phyloP scores from a whole-genome alignment of 345 rosid species.

The Salix exigua region DNA sequence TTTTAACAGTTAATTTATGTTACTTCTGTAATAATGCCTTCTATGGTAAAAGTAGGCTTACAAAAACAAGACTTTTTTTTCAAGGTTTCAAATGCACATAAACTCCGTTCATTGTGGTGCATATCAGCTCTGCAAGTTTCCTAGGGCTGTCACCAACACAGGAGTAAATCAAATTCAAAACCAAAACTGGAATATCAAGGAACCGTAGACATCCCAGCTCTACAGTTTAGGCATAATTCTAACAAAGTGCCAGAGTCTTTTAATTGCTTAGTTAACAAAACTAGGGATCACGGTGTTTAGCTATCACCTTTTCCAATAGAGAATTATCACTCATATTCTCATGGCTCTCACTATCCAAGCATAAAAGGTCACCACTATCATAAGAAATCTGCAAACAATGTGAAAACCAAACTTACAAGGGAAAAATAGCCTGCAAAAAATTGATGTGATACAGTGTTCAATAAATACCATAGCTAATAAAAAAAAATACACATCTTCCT shows the following conservation, averaged over 20 bases:
- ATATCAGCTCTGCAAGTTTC: background rate
- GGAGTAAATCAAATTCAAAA: background rate
- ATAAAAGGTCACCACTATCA: conserved; percentile 46
- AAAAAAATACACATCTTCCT: background rate
- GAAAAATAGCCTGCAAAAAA: background rate
- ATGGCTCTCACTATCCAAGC: conserved; percentile 50
- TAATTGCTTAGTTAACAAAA: background rate
- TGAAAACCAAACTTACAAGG: background rate
- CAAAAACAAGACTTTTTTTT: no score
- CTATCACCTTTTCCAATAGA: conserved; percentile 38
- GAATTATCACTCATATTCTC: conserved; percentile 40
- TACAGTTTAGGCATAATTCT: background rate
- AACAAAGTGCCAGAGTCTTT: background rate
- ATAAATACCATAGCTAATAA: background rate
- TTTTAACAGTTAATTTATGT: no score
- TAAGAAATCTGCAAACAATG: conserved; percentile 40
- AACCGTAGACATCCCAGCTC: background rate
- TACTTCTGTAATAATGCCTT: no score
- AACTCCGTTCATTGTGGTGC: background rate
- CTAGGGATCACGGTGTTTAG: conserved; percentile 2
- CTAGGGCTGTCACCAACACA: background rate
- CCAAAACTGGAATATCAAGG: background rate
- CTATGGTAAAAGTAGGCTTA: no score
- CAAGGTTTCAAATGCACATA: background rate
- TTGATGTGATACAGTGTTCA: background rate